These are phyloP conservation scores for Globisporangium camurandrum DNA, from an alignment of 352 stramenopile species.

Conservation along the genomic window DNA sequence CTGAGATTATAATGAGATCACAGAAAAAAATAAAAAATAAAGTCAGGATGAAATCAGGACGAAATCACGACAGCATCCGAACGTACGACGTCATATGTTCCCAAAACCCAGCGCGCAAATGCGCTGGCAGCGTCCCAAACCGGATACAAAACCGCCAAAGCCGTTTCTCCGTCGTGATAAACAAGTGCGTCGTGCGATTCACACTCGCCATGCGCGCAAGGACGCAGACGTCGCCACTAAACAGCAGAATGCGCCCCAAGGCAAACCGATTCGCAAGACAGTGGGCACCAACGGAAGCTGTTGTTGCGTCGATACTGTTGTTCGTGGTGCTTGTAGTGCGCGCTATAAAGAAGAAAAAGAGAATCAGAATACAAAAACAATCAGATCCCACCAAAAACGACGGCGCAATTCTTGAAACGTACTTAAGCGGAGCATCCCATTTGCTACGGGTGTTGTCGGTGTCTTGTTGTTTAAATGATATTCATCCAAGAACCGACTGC, in stretches of 20 bases:
- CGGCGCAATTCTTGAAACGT: not conserved
- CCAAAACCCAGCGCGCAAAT: conserved; percentile 69
- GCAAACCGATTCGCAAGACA: conserved; percentile 57
- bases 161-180: conserved; percentile 51
- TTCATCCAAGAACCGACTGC: conserved; percentile 39
- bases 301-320: conserved; percentile 4
- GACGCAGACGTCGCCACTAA: conserved; percentile 45
- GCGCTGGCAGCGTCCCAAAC: conserved; percentile 51
- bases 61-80: not conserved
- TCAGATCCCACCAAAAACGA: not conserved
- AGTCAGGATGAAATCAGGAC: no score
- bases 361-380: no score
- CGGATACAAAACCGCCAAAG: conserved; percentile 82
- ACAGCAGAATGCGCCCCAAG: conserved; percentile 70
- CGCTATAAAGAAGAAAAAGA: no score
- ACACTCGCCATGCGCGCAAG: conserved; percentile 39
- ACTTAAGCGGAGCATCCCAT: conserved; percentile 49
- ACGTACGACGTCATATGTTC: conserved; percentile 39
- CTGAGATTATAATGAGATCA: no score
- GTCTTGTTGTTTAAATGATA: no score
- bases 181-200: conserved; percentile 46
- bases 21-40: no score
- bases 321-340: conserved; percentile 10
- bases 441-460: no score
- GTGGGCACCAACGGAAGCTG: conserved; percentile 17